Base-by-base conservation (phyloP, 345 rosid genomes). In the Geranium brycei region DNA sequence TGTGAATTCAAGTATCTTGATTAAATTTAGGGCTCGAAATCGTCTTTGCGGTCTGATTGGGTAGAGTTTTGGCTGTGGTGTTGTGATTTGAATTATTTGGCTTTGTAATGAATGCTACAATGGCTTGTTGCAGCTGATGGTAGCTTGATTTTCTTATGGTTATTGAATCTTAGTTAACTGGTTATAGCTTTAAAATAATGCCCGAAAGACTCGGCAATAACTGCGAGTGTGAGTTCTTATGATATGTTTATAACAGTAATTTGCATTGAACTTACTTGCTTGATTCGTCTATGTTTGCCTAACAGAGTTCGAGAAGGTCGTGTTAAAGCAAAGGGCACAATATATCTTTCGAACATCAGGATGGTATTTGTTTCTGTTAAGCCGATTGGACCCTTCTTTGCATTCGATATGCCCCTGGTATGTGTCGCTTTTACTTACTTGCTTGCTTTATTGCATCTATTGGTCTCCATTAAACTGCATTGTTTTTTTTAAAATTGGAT, bases 371-470 rank as follows among this genome's bases (percentile, higher is more conserved):
- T 92, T 69, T 83, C 93, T 13, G 79, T 64, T 78, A 85, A 87
- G 68, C 93, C 93, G 47, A 82, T 80, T 69, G 96, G 83, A 35
- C 69, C 76, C 73, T 81, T 92, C 62, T 56, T 65, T 32, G 89
- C 93, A 68, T 92, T 92, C 70, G 98, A 92, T 69, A 84, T 89
- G 85, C 98, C 98, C 51, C 59, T 89, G 88, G 98, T 89, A 79
- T 4, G 72, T 17, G 23, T 19, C 62, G 3, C 11, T 15, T 8
- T 47, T 47, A 47, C 16, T 47, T 47, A 47, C 16, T 35, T 30
- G 19, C 53, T 17, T 38, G 2, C 3, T 66, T 32, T 17, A 0
- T 7, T 17, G 12, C 14, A 13, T 13, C 19, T 13, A 0, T 47
- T 47, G 53, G 41, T 35, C 41, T 35, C 10, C 41, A 35, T 35